Evolutionary conservation across 768 basidiomycete species (phyloP).

Genomic region (Mycena kentingensis): DNA sequence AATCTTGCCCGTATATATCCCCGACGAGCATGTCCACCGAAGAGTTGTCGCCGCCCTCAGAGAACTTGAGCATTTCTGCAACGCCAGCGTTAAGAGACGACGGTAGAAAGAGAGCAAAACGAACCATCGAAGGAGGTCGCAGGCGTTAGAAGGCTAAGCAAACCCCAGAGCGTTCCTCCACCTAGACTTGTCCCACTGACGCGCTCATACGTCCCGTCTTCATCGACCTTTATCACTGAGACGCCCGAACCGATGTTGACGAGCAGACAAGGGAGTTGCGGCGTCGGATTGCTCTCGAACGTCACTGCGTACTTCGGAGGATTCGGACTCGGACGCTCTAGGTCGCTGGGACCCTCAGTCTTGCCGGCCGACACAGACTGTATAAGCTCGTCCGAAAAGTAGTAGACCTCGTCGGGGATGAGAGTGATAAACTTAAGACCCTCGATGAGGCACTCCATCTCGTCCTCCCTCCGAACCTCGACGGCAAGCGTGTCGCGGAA

Average conservation of each 20-base stretch:
- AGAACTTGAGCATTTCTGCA: constrained; percentile 93
- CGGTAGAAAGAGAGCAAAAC: constrained; percentile 33
- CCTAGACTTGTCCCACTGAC: constrained; percentile 97
- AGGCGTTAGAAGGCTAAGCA: constrained; percentile 92
- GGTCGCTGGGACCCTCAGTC: constrained; percentile 14
- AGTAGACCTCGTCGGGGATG: constrained; percentile 97
- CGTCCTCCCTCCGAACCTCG: constrained; percentile 89
- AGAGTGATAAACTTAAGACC: constrained; percentile 94
- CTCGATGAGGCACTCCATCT: constrained; percentile 98
- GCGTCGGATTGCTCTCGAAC: constrained; percentile 80
- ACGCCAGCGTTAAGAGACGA: background rate
- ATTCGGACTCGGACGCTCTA: constrained; percentile 88
- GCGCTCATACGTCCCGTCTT: constrained; percentile 92
- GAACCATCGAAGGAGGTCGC: constrained; percentile 94
- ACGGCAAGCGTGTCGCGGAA: constrained; percentile 75
- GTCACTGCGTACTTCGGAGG: constrained; percentile 88
- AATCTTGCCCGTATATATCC: constrained; percentile 99
- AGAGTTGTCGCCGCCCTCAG: constrained; percentile 92
- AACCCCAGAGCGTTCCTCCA: constrained; percentile 96
- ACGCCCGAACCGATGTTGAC: constrained; percentile 99
- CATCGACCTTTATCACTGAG: constrained; percentile 95
- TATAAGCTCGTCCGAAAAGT: constrained; percentile 97
- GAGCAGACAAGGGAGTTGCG: constrained; percentile 92
- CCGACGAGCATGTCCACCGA: constrained; percentile 98
- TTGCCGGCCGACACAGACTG: constrained; percentile 48